Base-by-base conservation (phyloP, 73 alveolate genomes). In the Urostyla sp. region DNA sequence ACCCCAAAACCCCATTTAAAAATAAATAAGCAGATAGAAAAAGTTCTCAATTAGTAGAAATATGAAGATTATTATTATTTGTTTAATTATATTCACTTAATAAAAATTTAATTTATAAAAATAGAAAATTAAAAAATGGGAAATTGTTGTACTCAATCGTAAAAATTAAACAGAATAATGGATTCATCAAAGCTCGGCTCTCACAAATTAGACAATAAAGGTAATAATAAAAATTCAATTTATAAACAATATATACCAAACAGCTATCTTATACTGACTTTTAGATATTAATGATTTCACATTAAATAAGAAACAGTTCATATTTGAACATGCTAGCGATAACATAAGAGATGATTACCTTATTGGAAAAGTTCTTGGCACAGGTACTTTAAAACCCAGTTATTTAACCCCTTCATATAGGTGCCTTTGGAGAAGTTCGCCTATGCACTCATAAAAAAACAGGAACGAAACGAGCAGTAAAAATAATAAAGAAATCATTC, bases 301-400 rank as follows among this genome's bases (percentile, higher is more conserved):
- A 21, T 27, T 50, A 34, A 53, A 45, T 35, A 80, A 80, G 36
- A 44, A 46, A 53, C 61, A 80, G 27, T 80, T 80, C 76, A 59
- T 80, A 23, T 40, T 20, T 6, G 90, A 80, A 54, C 90, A 83
- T 45, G 51, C 76, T 2, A 23, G 50, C n/a, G 87, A 57, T 13
- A 84, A 84, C 51, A 73, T 84, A 18, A 54, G 92, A 74, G 86
- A 75, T 13, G 88, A 84, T 37, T 84, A 84, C 80, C 84, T 51
- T 26, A 84, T 84, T 4, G 92, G 92, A 4, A 84, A 84, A 45
- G 84, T 84, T 0, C 60, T 84, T 0, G 92, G 92, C 15, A 58
- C 88, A 4, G 88, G 88, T 60, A 75, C 21, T 28, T n/a, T n/a
- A n/a, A n/a, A n/a, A n/a, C n/a, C n/a, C n/a, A n/a, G n/a, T n/a